Evolutionary conservation across 331 rosid genomes (phyloP).

Genomic region (Malus hybrid): DNA sequence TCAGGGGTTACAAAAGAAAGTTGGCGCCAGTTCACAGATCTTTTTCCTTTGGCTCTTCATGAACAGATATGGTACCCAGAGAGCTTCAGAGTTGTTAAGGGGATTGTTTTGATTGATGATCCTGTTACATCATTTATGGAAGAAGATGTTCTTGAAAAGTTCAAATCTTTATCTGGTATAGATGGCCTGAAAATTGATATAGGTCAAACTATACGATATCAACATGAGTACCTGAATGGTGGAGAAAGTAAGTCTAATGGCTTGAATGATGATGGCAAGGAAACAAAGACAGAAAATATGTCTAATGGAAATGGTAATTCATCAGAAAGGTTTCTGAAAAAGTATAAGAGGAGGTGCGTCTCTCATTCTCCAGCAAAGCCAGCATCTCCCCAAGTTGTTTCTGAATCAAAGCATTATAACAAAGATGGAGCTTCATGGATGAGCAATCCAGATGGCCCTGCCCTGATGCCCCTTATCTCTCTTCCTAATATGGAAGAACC

Average conservation of each 20-base stretch:
- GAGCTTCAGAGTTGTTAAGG: constrained; percentile 56
- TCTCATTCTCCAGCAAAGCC: not conserved
- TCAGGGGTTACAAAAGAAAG: constrained; percentile 15
- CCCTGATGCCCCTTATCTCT: constrained; percentile 40
- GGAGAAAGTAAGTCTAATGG: constrained; percentile 4
- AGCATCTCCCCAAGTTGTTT: not conserved
- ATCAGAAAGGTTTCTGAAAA: constrained; percentile 17
- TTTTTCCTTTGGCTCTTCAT: constrained; percentile 61
- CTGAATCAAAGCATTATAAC: constrained; percentile 11
- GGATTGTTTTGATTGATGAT: constrained; percentile 42
- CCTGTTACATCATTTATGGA: constrained; percentile 28
- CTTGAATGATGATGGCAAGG: not conserved
- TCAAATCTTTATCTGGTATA: constrained; percentile 37
- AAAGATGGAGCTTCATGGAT: constrained; percentile 22
- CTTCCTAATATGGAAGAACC: constrained; percentile 20
- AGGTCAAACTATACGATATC: constrained; percentile 16
- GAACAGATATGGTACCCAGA: constrained; percentile 61
- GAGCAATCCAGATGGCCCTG: constrained; percentile 30
- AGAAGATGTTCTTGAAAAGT: constrained; percentile 37
- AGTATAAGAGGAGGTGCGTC: constrained; percentile 25
- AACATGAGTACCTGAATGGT: not conserved
- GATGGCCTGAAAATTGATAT: constrained; percentile 28
- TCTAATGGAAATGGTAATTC: constrained; percentile 16
- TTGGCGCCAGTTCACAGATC: constrained; percentile 37
- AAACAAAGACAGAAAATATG: not conserved